Evolutionary conservation across 2,329 filamentous ascomycete genomes (phyloP).

Genomic region (Diaporthe eres): DNA sequence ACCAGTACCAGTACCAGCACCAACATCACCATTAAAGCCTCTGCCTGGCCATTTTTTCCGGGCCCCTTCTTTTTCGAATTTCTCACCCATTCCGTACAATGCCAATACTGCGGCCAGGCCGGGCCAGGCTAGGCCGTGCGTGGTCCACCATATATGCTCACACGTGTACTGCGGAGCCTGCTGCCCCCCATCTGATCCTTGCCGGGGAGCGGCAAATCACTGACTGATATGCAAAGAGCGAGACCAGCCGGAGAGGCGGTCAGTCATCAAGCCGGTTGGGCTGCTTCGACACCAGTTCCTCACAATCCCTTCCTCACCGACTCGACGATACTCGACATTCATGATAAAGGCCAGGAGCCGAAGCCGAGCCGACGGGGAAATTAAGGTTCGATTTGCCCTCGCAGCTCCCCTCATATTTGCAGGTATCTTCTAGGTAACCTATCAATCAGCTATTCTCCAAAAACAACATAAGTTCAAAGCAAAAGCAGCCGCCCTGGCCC

Average conservation of each 20-base stretch:
- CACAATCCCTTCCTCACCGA: background rate
- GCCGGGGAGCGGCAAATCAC: background rate
- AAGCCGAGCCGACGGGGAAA: slow-evolving; percentile 13
- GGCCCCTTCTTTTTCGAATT: background rate
- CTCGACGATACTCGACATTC: background rate
- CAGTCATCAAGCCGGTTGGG: background rate
- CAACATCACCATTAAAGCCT: background rate
- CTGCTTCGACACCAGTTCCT: background rate
- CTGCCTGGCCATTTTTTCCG: background rate
- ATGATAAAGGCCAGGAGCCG: background rate
- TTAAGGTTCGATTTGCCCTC: slow-evolving; percentile 34
- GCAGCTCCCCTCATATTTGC: slow-evolving; percentile 35
- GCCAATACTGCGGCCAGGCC: background rate
- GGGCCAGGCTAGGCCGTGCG: slow-evolving; percentile 5
- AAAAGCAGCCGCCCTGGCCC: slow-evolving; percentile 5
- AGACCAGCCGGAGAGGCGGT: slow-evolving; percentile 23
- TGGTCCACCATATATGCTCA: slow-evolving; percentile 31
- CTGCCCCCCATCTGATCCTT: slow-evolving; percentile 9
- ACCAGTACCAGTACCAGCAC: too few relatives aligned
- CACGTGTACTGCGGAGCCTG: slow-evolving; percentile 28
- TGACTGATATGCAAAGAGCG: background rate
- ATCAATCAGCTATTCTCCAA: slow-evolving; percentile 31
- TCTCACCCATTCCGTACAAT: background rate
- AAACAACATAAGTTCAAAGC: slow-evolving; percentile 1
- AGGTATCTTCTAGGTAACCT: slow-evolving; percentile 40